Evolutionary conservation across 2,329 filamentous ascomycete genomes (phyloP), one percentile per base, ranked within the genome.

Genomic region (Pseudomassariella vexata): DNA sequence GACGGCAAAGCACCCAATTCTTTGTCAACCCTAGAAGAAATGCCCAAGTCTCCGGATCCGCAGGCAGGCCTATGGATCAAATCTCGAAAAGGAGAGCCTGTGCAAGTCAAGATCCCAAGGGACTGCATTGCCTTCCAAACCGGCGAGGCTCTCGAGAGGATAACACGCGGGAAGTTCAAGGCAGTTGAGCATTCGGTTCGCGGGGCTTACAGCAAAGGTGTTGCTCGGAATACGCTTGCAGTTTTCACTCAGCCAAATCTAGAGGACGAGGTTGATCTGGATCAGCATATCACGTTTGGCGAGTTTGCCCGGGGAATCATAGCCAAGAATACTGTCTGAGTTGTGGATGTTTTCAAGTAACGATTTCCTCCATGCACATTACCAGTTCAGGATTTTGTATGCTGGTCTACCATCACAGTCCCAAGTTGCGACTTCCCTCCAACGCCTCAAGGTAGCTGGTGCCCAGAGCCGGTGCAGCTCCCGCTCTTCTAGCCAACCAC

Each of bases 211-310:
- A 66, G 73, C 1, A 71, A 68, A 26, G 62, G 65, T 18, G 71
- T 89, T 38, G 84, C 83, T 18, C 67, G 83, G 37, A 96, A 96
- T 62, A 98, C 92, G 8, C 62, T 98, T 45, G 92, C 92, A 1
- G 88, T 96, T 8, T 98, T 96, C 53, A 98, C 90, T 37, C 92
- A 98, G 70, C 92, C 92, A 16, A 95, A 95, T 63, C 59, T 96
- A 38, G 84, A 76, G 47, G 85, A 89, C 46, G 73, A 78, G 60
- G 82, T 90, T 10, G 85, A 90, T 50, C 70, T 76, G 36, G 66
- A 73, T 52, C 69, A 76, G 47, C 70, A 74, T 22, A 67, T 79
- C 35, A 82, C 75, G 23, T 90, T 89, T 70, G 85, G 82, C 15
- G 74, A 82, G 49, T 87, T 89, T 65, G 84, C 84, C 3, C 58